A percentile compares a stretch with the other conserved stretches of the same genome.
These are phyloP conservation scores for Hyaloscypha hepaticicola DNA, from an alignment of 495 filamentous ascomycete species.

Conservation along the genomic window DNA sequence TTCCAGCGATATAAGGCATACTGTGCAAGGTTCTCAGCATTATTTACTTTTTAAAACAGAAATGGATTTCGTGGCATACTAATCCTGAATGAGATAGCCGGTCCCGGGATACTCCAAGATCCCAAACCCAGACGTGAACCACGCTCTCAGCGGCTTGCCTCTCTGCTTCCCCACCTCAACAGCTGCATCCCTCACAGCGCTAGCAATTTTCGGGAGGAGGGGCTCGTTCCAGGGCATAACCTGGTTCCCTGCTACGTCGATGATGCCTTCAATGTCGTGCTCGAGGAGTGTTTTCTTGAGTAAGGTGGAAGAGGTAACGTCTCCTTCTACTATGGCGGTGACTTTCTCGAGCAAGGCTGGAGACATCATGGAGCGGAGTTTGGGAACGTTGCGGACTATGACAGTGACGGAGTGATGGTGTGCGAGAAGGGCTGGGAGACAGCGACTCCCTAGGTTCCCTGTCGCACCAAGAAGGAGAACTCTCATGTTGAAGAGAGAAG, in stretches of 20 bases:
- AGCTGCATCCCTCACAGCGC: conserved; percentile 35
- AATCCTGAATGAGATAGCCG: conserved; percentile 31
- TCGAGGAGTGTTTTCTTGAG: conserved; percentile 37
- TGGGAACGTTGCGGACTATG: conserved; percentile 40
- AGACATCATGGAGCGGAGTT: conserved; percentile 34
- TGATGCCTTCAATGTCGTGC: conserved; percentile 40
- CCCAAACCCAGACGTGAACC: conserved; percentile 35
- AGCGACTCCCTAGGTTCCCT: conserved; percentile 42
- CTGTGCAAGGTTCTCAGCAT: conserved; percentile 16
- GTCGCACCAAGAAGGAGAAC: conserved; percentile 47
- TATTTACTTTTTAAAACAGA: not conserved
- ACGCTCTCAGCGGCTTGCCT: conserved; percentile 33
- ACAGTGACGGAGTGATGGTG: conserved; percentile 40
- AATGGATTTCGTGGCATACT: conserved; percentile 30
- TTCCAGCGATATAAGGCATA: conserved; percentile 25
- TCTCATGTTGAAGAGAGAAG: conserved; percentile 35
- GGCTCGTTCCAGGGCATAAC: conserved; percentile 33
- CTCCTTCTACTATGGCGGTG: conserved; percentile 37
- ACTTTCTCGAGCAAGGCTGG: conserved; percentile 23
- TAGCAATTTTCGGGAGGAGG: conserved; percentile 28
- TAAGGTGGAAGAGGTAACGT: conserved; percentile 38
- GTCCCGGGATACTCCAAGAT: conserved; percentile 32
- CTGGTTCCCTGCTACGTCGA: conserved; percentile 40
- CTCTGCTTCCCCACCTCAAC: conserved; percentile 32
- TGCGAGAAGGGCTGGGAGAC: conserved; percentile 40